Conservation (phyloP, 2,329 filamentous ascomycete genomes). For the Cercospora sesami region DNA sequence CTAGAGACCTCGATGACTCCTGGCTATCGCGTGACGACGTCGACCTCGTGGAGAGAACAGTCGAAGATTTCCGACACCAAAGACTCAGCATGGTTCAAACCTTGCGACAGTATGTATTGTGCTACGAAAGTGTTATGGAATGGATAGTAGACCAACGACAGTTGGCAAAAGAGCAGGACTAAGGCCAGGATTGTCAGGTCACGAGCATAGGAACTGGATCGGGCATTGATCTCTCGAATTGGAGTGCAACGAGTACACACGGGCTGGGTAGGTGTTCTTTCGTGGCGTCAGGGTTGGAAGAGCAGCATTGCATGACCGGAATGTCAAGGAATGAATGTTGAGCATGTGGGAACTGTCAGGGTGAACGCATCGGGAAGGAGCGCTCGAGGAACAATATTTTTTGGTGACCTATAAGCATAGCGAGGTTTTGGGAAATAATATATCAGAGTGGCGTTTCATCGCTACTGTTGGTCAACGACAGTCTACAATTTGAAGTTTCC, state of each 20-base stretch:
- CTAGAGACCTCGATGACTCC: constrained; percentile 44
- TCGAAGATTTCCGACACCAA: constrained; percentile 86
- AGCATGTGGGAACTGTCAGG: neutral
- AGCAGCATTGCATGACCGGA: neutral
- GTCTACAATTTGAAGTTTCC: constrained; percentile 31
- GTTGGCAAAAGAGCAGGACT: constrained; percentile 7
- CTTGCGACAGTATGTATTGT: constrained; percentile 87
- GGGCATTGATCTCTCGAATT: neutral
- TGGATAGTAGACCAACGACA: constrained; percentile 63
- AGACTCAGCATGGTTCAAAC: constrained; percentile 96
- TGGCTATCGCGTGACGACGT: constrained; percentile 71
- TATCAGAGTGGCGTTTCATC: neutral
- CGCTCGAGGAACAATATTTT: neutral
- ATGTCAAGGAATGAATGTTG: neutral
- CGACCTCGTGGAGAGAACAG: constrained; percentile 81
- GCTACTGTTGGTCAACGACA: neutral
- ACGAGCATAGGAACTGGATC: neutral
- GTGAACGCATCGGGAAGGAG: neutral
- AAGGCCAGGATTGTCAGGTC: neutral
- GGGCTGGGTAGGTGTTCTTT: neutral
- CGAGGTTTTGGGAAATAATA: neutral
- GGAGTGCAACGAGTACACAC: neutral
- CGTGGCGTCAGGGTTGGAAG: neutral
- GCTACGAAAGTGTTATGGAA: constrained; percentile 91
- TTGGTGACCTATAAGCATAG: neutral